Percentiles rank a stretch among this genome's conserved stretches.
Evolutionary conservation across 2,329 filamentous ascomycete genomes (phyloP).

Genomic region (Clarireedia paspali): DNA sequence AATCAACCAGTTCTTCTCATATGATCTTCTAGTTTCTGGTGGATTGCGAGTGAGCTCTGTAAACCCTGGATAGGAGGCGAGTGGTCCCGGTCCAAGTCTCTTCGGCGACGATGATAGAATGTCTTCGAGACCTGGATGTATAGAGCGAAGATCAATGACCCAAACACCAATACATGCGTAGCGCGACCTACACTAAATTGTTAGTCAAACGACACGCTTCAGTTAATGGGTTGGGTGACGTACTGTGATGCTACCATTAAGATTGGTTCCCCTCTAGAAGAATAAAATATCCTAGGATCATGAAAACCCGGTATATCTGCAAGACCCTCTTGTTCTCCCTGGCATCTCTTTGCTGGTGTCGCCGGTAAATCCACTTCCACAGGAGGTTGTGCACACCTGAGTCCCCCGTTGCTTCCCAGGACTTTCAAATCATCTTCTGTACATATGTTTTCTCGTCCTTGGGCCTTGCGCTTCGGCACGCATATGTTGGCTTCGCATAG

Average conservation of each 20-base stretch:
- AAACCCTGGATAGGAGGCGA: slow-evolving; percentile 24
- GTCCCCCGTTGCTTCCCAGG: slow-evolving; percentile 29
- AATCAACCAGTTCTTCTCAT: slow-evolving; percentile 36
- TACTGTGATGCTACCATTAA: slow-evolving; percentile 33
- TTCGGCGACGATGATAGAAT: slow-evolving; percentile 17
- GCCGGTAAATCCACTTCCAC: slow-evolving; percentile 31
- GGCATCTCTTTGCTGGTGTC: slow-evolving; percentile 32
- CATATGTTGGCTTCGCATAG: slow-evolving; percentile 34
- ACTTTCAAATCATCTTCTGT: slow-evolving; percentile 27
- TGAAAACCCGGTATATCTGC: slow-evolving; percentile 35
- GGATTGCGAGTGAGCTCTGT: slow-evolving; percentile 35
- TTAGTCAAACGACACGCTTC: slow-evolving; percentile 16
- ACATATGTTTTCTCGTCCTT: slow-evolving; percentile 24
- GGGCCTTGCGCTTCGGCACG: slow-evolving; percentile 14
- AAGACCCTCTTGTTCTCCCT: slow-evolving; percentile 27
- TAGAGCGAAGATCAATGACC: slow-evolving; percentile 19
- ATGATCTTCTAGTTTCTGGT: slow-evolving; percentile 25
- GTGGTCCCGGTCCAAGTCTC: slow-evolving; percentile 18
- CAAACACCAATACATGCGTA: slow-evolving; percentile 23
- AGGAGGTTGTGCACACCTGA: slow-evolving; percentile 29
- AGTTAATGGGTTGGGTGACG: not conserved
- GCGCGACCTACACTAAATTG: slow-evolving; percentile 13
- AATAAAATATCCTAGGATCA: slow-evolving; percentile 35
- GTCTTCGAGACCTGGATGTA: slow-evolving; percentile 15
- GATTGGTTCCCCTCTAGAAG: slow-evolving; percentile 32